Evolutionary conservation across 139 green algal genomes (phyloP).

Genomic region (Chlorella sp.): DNA sequence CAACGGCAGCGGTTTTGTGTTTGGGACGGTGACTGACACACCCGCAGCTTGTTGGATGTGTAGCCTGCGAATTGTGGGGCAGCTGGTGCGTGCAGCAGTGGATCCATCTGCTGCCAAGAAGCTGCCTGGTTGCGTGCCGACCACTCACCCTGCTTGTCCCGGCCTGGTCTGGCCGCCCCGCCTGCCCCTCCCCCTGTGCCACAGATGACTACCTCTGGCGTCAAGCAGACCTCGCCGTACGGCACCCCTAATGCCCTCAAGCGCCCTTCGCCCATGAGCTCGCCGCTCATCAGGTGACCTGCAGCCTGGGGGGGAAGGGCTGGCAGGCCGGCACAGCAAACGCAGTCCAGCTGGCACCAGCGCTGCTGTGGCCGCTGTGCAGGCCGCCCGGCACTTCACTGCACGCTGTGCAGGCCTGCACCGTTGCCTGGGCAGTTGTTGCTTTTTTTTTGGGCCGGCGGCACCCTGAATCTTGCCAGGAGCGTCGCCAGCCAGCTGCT

Average conservation of each 20-base stretch:
- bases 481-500: no score
- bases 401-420: neutral
- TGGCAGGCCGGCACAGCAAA: no score
- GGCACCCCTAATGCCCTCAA: conserved; percentile 55
- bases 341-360: no score
- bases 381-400: no score
- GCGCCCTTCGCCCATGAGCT: conserved; percentile 38
- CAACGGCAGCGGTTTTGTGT: no score
- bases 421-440: neutral
- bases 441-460: no score
- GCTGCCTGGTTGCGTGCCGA: neutral
- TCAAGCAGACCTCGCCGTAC: conserved; percentile 56
- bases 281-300: conserved; percentile 43
- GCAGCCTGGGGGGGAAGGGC: neutral
- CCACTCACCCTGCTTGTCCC: neutral
- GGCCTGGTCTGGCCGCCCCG: neutral
- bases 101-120: neutral
- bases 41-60: no score
- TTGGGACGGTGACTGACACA: no score
- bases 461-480: no score
- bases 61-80: no score
- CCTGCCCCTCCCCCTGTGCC: neutral
- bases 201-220: conserved; percentile 25
- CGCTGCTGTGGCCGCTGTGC: neutral
- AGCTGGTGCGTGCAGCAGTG: neutral